Evolutionary conservation across 371 early-diverging fungal genomes (phyloP), one percentile per base, ranked within the genome.

Genomic region (Rhizopus microsporus): DNA sequence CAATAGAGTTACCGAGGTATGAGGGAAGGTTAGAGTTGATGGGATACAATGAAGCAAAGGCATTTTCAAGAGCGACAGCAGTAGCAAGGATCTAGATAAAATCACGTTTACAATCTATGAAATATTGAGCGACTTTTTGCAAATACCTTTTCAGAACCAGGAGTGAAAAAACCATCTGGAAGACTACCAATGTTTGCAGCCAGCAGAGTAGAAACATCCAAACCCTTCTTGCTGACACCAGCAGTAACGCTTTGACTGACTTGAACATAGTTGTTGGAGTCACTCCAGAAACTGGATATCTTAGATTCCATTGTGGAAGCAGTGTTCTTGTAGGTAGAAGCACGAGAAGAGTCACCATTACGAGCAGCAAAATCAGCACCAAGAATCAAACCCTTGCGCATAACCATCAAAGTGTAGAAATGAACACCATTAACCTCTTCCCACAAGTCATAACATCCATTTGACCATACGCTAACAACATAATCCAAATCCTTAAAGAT

Each of bases 341-440:
- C 46, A 56, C 65, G 59, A 43, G 65, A 56, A 47, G 48, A 60
- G 0, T 31, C 45, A 4, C 60, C 60, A 15, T 59, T 59, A 35
- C 59, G 52, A 51, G 50, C 9, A 42, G 84, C 85, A 53, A 89
- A 71, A 10, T 54, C 42, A 6, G 83, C 75, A 53, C 88, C 90
- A 50, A 80, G 81, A 30, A 88, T 74, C 34, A 91, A 74, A 58
- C 89, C 60, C 29, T 49, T 69, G 7, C 78, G 76, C 68, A 87
- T 88, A 5, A 83, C 88, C 72, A 83, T 62, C 31, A 68, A 56
- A 5, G 92, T 93, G 66, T 85, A 91, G 56, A 85, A 90, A 59
- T 93, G 91, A 40, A 72, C 33, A 35, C 74, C 77, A 29, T 68
- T 68, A 37, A 69, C 65, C 65, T 77, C 78, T 60, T 93, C 92